Base-by-base conservation (phyloP, 2,329 filamentous ascomycete species). In the Scortechinia acanthostroma region DNA sequence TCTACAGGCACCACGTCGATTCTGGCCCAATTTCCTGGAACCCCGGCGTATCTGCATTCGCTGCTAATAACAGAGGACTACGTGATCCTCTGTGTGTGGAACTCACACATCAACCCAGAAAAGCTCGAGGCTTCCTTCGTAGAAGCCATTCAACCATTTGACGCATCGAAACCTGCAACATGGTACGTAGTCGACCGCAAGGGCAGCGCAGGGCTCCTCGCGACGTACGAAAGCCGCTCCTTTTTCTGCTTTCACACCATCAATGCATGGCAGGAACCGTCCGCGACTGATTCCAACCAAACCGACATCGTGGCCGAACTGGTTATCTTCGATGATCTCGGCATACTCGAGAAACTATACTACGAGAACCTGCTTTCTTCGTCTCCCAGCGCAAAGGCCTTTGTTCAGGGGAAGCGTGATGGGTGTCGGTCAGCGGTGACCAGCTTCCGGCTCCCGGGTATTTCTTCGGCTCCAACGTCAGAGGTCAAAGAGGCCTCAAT, bases 171-270 rank as follows among this genome's bases (percentile, higher is more conserved):
- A 67, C 70, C 30, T 80, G 79, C 28, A 76, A 63, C 21, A n/a
- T 94, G 89, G 88, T 79, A 86, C 50, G 76, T 94, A 0, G 62
- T 94, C 16, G 87, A 93, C 57, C 77, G 88, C 1, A 69, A 58
- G 3, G 62, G 69, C 2, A 74, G 70, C 3, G 70, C 70, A 42
- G 87, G 88, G 0, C 64, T 93, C 0, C 72, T 93, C 0, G 83
- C 78, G 4, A 76, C 72, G 2, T 91, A 86, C 54, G 74, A 82
- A 16, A 83, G 77, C 15, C 71, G 77, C 0, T 74, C 85, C 0
- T 81, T 81, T 42, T 94, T 91, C 67, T 83, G 80, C 61, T 94
- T 94, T 60, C 88, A 95, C 62, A 78, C 77, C 0, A 69, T 88
- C 56, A 94, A 94, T 52, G 77, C 86, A 0, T 93, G 82, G 58